Base-by-base conservation (phyloP, 164 flowering plant genomes). In the grape (Vitis vinifera) region DNA sequence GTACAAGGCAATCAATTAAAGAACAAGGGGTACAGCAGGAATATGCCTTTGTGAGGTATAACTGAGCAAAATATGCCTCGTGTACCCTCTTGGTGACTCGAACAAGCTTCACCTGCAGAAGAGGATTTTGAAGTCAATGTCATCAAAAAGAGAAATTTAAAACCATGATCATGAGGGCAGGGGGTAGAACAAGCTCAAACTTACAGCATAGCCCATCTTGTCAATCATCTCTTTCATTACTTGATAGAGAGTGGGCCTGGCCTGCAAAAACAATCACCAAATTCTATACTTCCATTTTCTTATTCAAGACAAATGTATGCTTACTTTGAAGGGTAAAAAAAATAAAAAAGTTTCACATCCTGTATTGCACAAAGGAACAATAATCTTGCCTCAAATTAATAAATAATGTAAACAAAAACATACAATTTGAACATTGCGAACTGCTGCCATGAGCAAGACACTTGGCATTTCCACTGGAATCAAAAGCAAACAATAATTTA, bases 401-500 rank as follows among this genome's bases (percentile, higher is more conserved):
- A 63, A 55, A n/a, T 31, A 23, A 58, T 15, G 15, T 67, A 63
- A 14, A 61, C 8, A 8, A 44, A 9, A 51, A 73, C 99, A 74
- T 88, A 96, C 99, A 83, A 92, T 91, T 78, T 82, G 94, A 67
- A 96, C 94, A 83, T 92, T 93, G 67, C 91, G 97, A 64, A 96
- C 71, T 14, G 99, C 98, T 63, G 98, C 98, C 98, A 96, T 93
- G 59, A 96, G 97, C 80, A 92, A 78, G 55, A 88, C 91, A 69
- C 97, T 93, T 3, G 98, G 97, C 97, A 90, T 87, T 83, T 96
- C 99, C 92, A 89, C 99, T 96, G 92, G 71, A 85, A 76, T n/a
- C 59, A 81, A 66, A 75, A 63, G 55, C 8, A 63, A 65, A 70
- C 3, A 49, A 73, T 37, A 14, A 59, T 15, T 61, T 50, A 27